Percentiles rank a stretch among this genome's conserved stretches.
phyloP scores from a whole-genome alignment of 306 rosid species.

The Medicago arabica region DNA sequence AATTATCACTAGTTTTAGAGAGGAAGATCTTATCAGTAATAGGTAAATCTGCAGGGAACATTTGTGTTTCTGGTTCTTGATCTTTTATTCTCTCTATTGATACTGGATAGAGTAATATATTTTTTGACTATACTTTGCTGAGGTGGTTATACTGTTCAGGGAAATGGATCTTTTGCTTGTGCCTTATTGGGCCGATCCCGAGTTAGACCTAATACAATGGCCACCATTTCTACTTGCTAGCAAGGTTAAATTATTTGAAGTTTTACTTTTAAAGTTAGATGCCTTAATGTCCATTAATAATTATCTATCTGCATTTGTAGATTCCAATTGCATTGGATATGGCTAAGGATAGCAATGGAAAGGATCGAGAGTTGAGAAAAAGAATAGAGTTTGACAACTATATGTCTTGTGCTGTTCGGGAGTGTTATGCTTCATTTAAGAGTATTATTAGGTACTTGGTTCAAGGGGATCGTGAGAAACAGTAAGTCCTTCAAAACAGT shows the following conservation, averaged over 20 bases:
- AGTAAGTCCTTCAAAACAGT: slow-evolving; percentile 55
- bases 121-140: slow-evolving; percentile 16
- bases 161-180: slow-evolving; percentile 96
- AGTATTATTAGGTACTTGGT: slow-evolving; percentile 75
- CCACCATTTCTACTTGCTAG: slow-evolving; percentile 99
- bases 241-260: slow-evolving; percentile 65
- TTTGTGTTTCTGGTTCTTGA: slow-evolving; percentile 25
- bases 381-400: slow-evolving; percentile 72
- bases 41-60: slow-evolving; percentile 56
- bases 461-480: slow-evolving; percentile 76
- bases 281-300: slow-evolving; percentile 30
- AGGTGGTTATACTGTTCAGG: slow-evolving; percentile 57
- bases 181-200: slow-evolving; percentile 97
- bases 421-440: slow-evolving; percentile 91
- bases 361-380: slow-evolving; percentile 88
- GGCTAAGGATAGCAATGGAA: slow-evolving; percentile 99
- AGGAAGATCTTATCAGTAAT: slow-evolving; percentile 90
- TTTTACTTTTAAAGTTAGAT: slow-evolving; percentile 9
- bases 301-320: slow-evolving; percentile 49
- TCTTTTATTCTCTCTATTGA: slow-evolving; percentile 25
- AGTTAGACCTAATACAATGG: slow-evolving; percentile 87
- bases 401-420: slow-evolving; percentile 94
- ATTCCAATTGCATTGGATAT: slow-evolving; percentile 97
- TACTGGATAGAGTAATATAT: slow-evolving; percentile 8
- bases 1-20: slow-evolving; percentile 89